Conservation (phyloP, 2,329 filamentous ascomycete species). For the Nakataea oryzae region DNA sequence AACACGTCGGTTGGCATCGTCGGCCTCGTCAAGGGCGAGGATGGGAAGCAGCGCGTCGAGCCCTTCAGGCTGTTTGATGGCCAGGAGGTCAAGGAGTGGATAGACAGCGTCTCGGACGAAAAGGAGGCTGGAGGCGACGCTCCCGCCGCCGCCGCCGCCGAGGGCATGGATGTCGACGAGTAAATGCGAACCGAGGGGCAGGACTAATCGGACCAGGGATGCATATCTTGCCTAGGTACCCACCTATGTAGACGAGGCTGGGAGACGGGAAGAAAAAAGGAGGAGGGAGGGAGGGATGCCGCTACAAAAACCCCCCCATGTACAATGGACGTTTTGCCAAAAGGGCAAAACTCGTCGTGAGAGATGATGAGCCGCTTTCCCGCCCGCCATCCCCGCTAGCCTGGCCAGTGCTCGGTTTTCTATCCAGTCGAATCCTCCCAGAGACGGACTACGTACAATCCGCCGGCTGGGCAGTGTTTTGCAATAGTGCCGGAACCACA, state of each 20-base stretch:
- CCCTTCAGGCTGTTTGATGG: constrained; percentile 87
- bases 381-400: background rate
- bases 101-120: constrained; percentile 61
- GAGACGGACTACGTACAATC: background rate
- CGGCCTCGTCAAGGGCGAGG: constrained; percentile 42
- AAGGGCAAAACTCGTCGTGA: background rate
- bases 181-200: background rate
- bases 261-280: background rate
- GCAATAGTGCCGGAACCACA: background rate
- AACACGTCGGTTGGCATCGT: constrained; percentile 79
- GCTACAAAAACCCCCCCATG: background rate
- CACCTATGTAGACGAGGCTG: background rate
- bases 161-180: constrained; percentile 23
- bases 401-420: background rate
- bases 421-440: background rate
- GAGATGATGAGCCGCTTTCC: no score
- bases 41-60: constrained; percentile 52
- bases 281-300: background rate
- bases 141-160: constrained; percentile 27
- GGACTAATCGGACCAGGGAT: background rate
- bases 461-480: background rate
- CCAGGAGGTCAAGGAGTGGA: constrained; percentile 72
- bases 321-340: background rate
- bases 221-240: background rate
- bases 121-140: constrained; percentile 34